Conservation (phyloP, 2,329 filamentous ascomycete genomes). For the Paecilomyces dactylethromorphus region DNA sequence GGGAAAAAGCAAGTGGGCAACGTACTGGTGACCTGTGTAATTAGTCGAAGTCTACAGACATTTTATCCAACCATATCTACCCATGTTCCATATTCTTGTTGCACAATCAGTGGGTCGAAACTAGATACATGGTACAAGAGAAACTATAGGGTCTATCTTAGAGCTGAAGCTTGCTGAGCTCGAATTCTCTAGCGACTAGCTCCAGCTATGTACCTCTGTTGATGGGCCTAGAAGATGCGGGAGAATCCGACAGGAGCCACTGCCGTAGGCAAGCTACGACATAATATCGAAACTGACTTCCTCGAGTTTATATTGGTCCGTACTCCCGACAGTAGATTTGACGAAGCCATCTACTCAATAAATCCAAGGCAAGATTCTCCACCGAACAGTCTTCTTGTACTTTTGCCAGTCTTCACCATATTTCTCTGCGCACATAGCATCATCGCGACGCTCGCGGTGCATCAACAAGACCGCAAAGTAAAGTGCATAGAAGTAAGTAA, state of each 20-base stretch:
- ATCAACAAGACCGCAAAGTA: constrained; percentile 14
- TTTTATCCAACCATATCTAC: neutral
- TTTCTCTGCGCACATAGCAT: constrained; percentile 12
- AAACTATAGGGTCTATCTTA: neutral
- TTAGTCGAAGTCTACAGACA: neutral
- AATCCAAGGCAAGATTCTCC: too few relatives aligned
- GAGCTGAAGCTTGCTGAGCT: neutral
- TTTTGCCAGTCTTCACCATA: neutral
- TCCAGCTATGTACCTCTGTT: too few relatives aligned
- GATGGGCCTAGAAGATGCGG: too few relatives aligned
- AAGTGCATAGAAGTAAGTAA: constrained; percentile 13
- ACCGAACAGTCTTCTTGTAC: too few relatives aligned
- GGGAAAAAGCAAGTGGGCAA: constrained; percentile 32
- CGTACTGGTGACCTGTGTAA: constrained; percentile 14
- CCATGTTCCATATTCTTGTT: neutral
- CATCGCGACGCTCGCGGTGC: constrained; percentile 14
- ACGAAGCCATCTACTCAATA: too few relatives aligned
- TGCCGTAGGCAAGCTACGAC: too few relatives aligned
- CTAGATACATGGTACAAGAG: neutral
- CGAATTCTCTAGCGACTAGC: neutral
- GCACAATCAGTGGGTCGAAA: too few relatives aligned
- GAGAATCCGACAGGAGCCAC: too few relatives aligned
- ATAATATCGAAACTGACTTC: too few relatives aligned
- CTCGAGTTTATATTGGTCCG: too few relatives aligned
- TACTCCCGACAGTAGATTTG: too few relatives aligned